Percentiles rank a stretch among this genome's conserved stretches.
Conservation (phyloP, 164 flowering plant genomes). For the Chloranthus sessilifolius region DNA sequence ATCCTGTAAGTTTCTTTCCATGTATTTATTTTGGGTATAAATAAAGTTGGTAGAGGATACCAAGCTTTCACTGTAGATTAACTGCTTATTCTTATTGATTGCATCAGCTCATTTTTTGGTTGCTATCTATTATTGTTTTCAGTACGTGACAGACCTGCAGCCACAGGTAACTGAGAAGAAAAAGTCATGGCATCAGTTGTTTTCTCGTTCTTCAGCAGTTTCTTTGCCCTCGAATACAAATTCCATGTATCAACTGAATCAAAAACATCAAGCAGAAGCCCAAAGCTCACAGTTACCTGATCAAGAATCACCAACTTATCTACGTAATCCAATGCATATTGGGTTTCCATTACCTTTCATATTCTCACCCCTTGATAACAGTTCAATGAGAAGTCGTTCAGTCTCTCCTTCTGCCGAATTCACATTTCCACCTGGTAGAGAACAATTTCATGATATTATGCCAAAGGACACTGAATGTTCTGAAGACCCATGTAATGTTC, state of each 20-base stretch:
- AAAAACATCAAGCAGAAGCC: conserved; percentile 38
- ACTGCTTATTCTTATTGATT: too few relatives aligned
- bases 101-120: too few relatives aligned
- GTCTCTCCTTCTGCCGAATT: conserved; percentile 29
- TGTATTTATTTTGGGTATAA: conserved; percentile 3
- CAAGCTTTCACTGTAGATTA: too few relatives aligned
- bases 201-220: conserved; percentile 54
- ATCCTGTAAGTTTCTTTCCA: conserved; percentile 58
- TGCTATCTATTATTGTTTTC: conserved; percentile 9
- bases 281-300: conserved; percentile 27
- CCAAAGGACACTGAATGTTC: conserved; percentile 67
- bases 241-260: too few relatives aligned
- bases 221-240: conserved; percentile 34
- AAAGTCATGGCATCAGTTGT: conserved; percentile 84
- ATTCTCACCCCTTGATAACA: conserved; percentile 34
- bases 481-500: conserved; percentile 86
- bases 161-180: conserved; percentile 41
- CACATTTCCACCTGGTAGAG: conserved; percentile 38
- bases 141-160: too few relatives aligned
- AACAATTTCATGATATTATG: conserved; percentile 24
- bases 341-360: conserved; percentile 12
- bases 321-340: conserved; percentile 26
- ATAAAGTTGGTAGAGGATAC: too few relatives aligned
- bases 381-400: conserved; percentile 26
- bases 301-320: conserved; percentile 32